A percentile compares a stretch with the other conserved stretches of the same genome.
phyloP scores from a whole-genome alignment of 306 rosid genomes.

The Rosa persica region DNA sequence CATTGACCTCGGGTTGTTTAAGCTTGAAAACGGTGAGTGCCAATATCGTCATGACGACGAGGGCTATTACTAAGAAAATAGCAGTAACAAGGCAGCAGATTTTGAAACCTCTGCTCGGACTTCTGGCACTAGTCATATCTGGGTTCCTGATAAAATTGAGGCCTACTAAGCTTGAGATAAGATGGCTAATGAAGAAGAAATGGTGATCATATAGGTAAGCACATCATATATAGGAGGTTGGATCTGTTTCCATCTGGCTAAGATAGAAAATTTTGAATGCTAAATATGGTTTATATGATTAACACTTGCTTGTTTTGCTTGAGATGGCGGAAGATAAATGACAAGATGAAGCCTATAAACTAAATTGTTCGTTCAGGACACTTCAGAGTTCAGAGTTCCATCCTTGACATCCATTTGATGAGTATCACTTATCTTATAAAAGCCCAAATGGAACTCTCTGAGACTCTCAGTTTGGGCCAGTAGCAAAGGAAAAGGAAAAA shows the following conservation, averaged over 20 bases:
- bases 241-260: background rate
- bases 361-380: background rate
- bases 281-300: background rate
- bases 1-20: conserved; percentile 32
- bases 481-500: no score
- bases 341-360: background rate
- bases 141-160: background rate
- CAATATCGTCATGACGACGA: conserved; percentile 23
- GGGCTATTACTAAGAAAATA: conserved; percentile 27
- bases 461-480: no score
- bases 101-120: conserved; percentile 29
- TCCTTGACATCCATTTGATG: conserved; percentile 1
- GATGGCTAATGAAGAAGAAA: background rate
- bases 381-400: background rate
- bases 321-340: background rate
- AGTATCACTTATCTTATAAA: no score
- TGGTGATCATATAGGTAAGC: background rate
- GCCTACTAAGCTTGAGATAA: background rate
- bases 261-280: background rate
- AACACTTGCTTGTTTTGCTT: background rate
- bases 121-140: conserved; percentile 14
- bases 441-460: no score
- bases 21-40: conserved; percentile 42
- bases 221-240: conserved; percentile 13
- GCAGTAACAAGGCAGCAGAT: conserved; percentile 23